phyloP scores from a whole-genome alignment of 495 filamentous ascomycete species.

The Aspergillus avenaceus region DNA sequence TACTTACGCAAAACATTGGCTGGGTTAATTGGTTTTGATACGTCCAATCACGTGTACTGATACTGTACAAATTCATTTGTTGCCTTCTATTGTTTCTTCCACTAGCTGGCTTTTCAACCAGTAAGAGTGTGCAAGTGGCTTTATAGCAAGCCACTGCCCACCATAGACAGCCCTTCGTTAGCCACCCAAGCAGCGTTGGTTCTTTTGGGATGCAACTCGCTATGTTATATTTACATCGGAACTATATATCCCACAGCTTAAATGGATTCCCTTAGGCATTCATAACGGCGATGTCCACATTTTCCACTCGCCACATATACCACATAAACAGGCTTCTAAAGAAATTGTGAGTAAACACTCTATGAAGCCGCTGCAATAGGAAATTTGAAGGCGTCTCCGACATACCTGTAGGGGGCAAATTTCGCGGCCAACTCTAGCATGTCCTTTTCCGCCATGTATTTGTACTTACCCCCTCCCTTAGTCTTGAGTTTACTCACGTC shows the following conservation, averaged over 20 bases:
- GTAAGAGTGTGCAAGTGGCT: slow-evolving; percentile 6
- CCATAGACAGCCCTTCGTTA: not conserved
- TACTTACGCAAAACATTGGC: slow-evolving; percentile 21
- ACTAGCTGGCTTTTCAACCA: not conserved
- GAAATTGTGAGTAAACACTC: slow-evolving; percentile 5
- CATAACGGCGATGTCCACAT: slow-evolving; percentile 68
- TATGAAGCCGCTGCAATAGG: not conserved
- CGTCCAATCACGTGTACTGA: slow-evolving; percentile 38
- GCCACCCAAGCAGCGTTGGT: not conserved
- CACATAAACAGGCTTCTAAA: slow-evolving; percentile 71
- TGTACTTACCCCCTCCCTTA: slow-evolving; percentile 85
- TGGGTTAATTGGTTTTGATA: slow-evolving; percentile 16
- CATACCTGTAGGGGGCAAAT: slow-evolving; percentile 78
- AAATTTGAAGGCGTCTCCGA: slow-evolving; percentile 14
- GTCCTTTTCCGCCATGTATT: slow-evolving; percentile 91
- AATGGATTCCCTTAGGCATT: slow-evolving; percentile 21
- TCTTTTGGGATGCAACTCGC: not conserved
- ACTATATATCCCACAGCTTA: not conserved
- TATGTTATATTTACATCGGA: not conserved
- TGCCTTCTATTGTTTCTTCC: slow-evolving; percentile 20
- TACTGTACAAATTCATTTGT: slow-evolving; percentile 50
- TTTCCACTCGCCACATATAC: slow-evolving; percentile 88
- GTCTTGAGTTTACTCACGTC: slow-evolving; percentile 81
- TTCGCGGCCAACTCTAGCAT: slow-evolving; percentile 79
- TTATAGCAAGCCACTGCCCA: too few species aligned